phyloP scores from a whole-genome alignment of 257 asterid species.

The Capsicum chinense region DNA sequence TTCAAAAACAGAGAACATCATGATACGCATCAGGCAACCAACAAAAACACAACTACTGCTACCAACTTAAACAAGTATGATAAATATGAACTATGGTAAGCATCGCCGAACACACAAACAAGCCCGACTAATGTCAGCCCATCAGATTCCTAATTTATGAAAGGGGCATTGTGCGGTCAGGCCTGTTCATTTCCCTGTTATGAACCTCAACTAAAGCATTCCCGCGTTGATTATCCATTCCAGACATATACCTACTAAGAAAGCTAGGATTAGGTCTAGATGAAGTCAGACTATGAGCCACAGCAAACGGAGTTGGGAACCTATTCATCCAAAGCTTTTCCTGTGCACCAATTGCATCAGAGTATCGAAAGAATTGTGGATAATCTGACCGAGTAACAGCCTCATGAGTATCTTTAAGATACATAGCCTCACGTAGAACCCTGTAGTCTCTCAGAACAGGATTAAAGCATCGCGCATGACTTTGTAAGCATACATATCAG shows the following conservation, averaged over 20 bases:
- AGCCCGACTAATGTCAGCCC: background rate
- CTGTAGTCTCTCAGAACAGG: background rate
- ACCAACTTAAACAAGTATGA: too few species aligned
- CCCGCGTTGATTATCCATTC: background rate
- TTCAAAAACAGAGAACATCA: too few species aligned
- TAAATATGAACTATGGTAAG: too few species aligned
- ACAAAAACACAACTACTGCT: too few species aligned
- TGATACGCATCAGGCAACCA: too few species aligned
- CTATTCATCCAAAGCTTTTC: background rate
- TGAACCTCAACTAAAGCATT: background rate
- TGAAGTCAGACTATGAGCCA: background rate
- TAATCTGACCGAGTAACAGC: background rate
- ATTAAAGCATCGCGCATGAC: background rate
- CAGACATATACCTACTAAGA: background rate
- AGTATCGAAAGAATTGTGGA: background rate
- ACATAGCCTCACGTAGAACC: background rate
- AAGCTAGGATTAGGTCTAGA: background rate
- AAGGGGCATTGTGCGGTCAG: background rate
- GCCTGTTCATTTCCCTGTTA: background rate
- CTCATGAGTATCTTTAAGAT: background rate
- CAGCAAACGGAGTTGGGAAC: background rate
- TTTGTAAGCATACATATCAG: background rate
- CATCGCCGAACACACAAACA: background rate
- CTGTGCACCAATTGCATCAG: too few species aligned
- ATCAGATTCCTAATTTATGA: background rate